Conservation (phyloP, 1,139 yeast genomes). For the Debaryomyces nepalensis region DNA sequence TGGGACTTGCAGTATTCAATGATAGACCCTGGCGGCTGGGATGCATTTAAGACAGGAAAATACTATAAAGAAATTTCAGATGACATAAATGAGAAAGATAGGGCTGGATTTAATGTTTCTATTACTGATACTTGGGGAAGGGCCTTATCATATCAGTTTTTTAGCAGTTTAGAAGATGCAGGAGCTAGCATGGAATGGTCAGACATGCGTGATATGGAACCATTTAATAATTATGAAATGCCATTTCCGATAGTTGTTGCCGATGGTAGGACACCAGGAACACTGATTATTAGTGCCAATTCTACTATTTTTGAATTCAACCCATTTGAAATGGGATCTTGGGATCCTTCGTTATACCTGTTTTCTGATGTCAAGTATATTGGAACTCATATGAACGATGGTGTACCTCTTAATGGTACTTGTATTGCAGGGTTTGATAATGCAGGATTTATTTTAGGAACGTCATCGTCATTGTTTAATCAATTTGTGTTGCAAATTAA, state of each 20-base stretch:
- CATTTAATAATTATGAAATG: conserved; percentile 63
- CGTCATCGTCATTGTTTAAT: conserved; percentile 82
- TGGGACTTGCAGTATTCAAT: conserved; percentile 76
- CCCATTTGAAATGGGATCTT: conserved; percentile 85
- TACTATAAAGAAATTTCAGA: conserved; percentile 60
- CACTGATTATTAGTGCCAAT: conserved; percentile 58
- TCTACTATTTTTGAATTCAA: conserved; percentile 79
- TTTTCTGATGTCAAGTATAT: conserved; percentile 72
- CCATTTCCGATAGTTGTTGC: conserved; percentile 86
- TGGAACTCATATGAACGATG: conserved; percentile 69
- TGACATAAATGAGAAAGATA: conserved; percentile 60
- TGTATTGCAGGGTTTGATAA: conserved; percentile 80
- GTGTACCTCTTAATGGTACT: conserved; percentile 45
- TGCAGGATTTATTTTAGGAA: conserved; percentile 83
- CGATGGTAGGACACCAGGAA: conserved; percentile 76
- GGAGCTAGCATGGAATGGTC: conserved; percentile 73
- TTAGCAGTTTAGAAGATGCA: conserved; percentile 57
- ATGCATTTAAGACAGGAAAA: conserved; percentile 58
- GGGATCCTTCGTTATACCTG: conserved; percentile 77
- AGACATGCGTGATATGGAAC: conserved; percentile 55
- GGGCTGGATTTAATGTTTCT: conserved; percentile 79
- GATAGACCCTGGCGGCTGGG: conserved; percentile 70
- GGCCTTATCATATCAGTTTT: conserved; percentile 76
- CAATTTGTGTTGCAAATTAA: conserved; percentile 70
- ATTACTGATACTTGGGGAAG: conserved; percentile 97